phyloP scores from a whole-genome alignment of 352 stramenopile genomes.

The Phytophthora quininea region DNA sequence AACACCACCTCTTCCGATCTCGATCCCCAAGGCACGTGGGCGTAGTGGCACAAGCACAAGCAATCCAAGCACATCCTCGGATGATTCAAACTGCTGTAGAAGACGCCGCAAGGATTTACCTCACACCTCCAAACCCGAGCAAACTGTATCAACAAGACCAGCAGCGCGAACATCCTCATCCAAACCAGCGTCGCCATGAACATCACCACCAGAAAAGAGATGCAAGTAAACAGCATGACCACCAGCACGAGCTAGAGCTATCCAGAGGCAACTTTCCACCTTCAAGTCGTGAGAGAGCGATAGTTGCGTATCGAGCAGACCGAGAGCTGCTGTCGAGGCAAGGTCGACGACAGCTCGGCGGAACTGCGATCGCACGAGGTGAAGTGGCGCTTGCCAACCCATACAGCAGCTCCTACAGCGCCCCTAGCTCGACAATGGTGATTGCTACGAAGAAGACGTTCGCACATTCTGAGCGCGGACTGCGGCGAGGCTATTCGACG shows the following conservation, averaged over 20 bases:
- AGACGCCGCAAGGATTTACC: constrained; percentile 9
- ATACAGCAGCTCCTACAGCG: constrained; percentile 23
- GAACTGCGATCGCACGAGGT: constrained; percentile 1
- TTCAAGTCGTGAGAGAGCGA: neutral
- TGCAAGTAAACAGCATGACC: constrained; percentile 4
- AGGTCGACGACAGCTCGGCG: neutral
- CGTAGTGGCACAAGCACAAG: constrained; percentile 10
- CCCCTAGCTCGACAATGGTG: constrained; percentile 5
- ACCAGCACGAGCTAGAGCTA: neutral
- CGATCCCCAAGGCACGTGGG: constrained; percentile 6
- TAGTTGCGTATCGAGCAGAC: constrained; percentile 2
- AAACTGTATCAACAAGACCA: constrained; percentile 16
- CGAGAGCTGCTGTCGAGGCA: neutral
- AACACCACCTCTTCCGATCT: constrained; percentile 1
- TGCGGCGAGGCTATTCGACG: constrained; percentile 11
- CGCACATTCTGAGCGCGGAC: constrained; percentile 2
- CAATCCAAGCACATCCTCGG: constrained; percentile 15
- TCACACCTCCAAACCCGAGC: constrained; percentile 9
- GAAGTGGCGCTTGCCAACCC: constrained; percentile 9
- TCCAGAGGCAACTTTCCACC: constrained; percentile 10
- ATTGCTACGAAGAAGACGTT: constrained; percentile 1
- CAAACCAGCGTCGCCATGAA: neutral
- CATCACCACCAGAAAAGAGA: constrained; percentile 9
- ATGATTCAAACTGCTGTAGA: constrained; percentile 10
- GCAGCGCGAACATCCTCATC: constrained; percentile 3